These are phyloP conservation scores for Scedosporium dehoogii DNA, from an alignment of 2,329 filamentous ascomycete genomes.

Conservation along the genomic window DNA sequence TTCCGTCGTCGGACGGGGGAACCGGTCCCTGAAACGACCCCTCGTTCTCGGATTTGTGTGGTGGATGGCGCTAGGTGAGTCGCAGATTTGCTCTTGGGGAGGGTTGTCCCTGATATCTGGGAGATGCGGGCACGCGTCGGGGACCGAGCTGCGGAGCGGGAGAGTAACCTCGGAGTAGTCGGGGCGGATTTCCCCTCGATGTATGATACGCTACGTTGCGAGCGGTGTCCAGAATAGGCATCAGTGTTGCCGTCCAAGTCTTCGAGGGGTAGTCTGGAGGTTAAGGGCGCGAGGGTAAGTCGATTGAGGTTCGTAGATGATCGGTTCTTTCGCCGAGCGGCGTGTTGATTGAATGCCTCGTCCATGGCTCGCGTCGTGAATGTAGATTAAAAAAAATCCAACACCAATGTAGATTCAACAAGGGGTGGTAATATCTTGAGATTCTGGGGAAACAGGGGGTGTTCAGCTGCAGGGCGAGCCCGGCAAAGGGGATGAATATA, in stretches of 20 bases:
- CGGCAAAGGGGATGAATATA: not conserved
- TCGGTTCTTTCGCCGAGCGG: slow-evolving; percentile 46
- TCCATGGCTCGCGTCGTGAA: slow-evolving; percentile 33
- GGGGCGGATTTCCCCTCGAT: slow-evolving; percentile 53
- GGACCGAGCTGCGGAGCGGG: slow-evolving; percentile 42
- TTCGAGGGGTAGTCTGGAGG: slow-evolving; percentile 47
- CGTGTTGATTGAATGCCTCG: slow-evolving; percentile 50
- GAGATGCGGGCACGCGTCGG: slow-evolving; percentile 30
- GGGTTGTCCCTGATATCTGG: slow-evolving; percentile 14
- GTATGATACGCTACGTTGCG: slow-evolving; percentile 32
- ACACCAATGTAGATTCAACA: not conserved
- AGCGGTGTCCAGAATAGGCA: slow-evolving; percentile 17
- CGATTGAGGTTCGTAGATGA: slow-evolving; percentile 50
- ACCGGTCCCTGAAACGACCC: slow-evolving; percentile 18
- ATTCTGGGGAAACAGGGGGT: not conserved
- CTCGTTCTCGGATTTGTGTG: slow-evolving; percentile 13
- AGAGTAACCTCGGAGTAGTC: slow-evolving; percentile 53
- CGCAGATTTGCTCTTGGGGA: slow-evolving; percentile 55
- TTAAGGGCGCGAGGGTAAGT: slow-evolving; percentile 54
- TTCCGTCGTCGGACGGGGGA: slow-evolving; percentile 18
- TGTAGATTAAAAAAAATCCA: not conserved
- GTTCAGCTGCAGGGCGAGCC: not conserved
- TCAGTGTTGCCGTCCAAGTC: slow-evolving; percentile 38
- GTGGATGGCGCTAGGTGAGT: slow-evolving; percentile 35
- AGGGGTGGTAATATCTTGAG: not conserved